Base-by-base conservation (phyloP, 176 grass and related monocot genomes). In the Hsuehochloa calcarea region DNA sequence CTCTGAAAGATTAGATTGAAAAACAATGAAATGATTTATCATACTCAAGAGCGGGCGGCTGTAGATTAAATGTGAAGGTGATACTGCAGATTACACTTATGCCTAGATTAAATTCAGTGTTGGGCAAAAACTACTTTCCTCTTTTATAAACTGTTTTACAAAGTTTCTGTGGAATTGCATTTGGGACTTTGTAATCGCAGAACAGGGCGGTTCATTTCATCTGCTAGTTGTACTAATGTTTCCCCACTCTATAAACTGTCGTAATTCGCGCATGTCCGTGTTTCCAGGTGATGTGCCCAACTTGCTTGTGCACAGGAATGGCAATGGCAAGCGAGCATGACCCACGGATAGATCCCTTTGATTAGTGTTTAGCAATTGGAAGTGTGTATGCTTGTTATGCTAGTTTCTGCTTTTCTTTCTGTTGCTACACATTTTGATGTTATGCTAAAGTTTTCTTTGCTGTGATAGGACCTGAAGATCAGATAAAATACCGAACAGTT, bases 321-420 rank as follows among this genome's bases (percentile, higher is more conserved):
- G 91, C 89, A 19, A 98, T 98, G 96, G 93, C 96, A 27, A 98
- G 93, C 3, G 96, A 93, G 84, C 93, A 98, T 85, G 96, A 98
- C 85, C 93, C 90, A 67, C 87, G 93, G 64, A 95, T 98, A 49
- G 96, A 98, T 70, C 96, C 96, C 54, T 98, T 98, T 65, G 96
- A 98, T 74, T 93, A 84, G 80, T 76, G 38, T 35, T 38, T 37
- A 83, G 54, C 35, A 69, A 23, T 58, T 17, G 59, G 62, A 44
- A 68, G 49, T 20, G 13, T 26, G 10, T 16, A 13, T 22, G 34
- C 2, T 47, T 6, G 45, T 38, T 64, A 38, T 51, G 31, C 40
- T 37, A 34, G 34, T 73, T 63, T 41, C 7, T 39, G 52, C 9
- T 75, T 56, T 75, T 22, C 10, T 49, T 39, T 65, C 26, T 65